Evolutionary conservation across 2,329 filamentous ascomycete species (phyloP), one percentile per base, ranked within the genome.

Genomic region (Zalaria sp.): DNA sequence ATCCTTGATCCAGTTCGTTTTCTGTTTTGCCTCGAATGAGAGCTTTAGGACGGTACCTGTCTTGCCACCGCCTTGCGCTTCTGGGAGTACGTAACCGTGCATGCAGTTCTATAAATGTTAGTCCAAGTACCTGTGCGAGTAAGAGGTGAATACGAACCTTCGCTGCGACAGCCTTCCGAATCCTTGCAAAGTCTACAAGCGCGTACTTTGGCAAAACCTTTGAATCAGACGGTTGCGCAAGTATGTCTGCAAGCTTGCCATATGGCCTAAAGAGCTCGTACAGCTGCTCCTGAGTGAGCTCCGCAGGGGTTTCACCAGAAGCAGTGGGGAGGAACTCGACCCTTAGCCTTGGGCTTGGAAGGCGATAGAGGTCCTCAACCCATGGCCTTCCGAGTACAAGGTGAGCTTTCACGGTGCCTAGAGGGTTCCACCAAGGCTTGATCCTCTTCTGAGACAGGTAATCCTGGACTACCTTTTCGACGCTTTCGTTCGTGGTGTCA

Each of bases 261-360:
- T 93, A 98, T 38, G 76, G 78, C 32, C 91, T 77, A 56, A 96
- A 94, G 37, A 94, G 69, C 34, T 79, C 81, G 62, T 93, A 96
- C 0, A 96, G 63, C 1, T 78, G 77, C 58, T 98, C 91, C 53
- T 93, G 86, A 0, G 82, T 85, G 11, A 96, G 64, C 51, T 94
- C 87, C 5, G 80, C 77, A 0, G 79, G 79, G 42, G 80, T 70
- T 1, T 68, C 71, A n/a, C 83, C 86, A 0, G 84, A 73, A 26
- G 73, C 72, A 0, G 76, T 73, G 3, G 87, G 77, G 5, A 89
- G 71, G 49, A 95, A 96, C 55, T 96, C 89, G 25, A 95, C 78
- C 51, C 77, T 82, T 32, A 98, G 55, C 27, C 83, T 72, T 34
- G 69, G 70, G 43, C 79, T 85, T 0, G 91, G 91, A 39, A 87